phyloP scores from a whole-genome alignment of 2,329 filamentous ascomycete genomes.

The Colletotrichum salicis region DNA sequence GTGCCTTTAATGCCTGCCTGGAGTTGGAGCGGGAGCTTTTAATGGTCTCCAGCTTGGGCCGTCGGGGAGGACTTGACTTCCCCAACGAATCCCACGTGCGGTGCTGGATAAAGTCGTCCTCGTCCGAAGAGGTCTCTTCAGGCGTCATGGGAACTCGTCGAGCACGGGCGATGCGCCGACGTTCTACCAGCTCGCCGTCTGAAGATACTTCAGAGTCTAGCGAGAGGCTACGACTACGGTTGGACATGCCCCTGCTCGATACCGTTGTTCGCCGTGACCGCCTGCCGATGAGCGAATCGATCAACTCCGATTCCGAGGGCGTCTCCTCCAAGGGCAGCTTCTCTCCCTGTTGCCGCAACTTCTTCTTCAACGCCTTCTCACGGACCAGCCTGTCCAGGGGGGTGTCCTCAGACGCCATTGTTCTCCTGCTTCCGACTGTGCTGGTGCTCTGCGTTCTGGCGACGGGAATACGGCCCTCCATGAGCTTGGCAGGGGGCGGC shows the following conservation, averaged over 20 bases:
- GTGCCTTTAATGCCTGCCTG: constrained; percentile 42
- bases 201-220: constrained; percentile 47
- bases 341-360: constrained; percentile 51
- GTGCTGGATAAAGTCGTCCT: constrained; percentile 38
- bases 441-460: constrained; percentile 69
- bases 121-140: constrained; percentile 44
- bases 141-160: constrained; percentile 38
- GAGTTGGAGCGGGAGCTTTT: constrained; percentile 51
- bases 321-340: constrained; percentile 42
- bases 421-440: constrained; percentile 60
- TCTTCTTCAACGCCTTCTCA: constrained; percentile 59
- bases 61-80: constrained; percentile 48
- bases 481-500: constrained; percentile 87
- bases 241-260: constrained; percentile 40
- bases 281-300: constrained; percentile 52
- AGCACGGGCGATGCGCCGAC: constrained; percentile 24
- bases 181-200: constrained; percentile 35
- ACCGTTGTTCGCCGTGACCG: constrained; percentile 33
- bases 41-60: constrained; percentile 60
- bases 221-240: constrained; percentile 50
- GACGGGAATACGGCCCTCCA: constrained; percentile 85
- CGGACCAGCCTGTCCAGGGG: constrained; percentile 56
- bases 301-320: constrained; percentile 55
- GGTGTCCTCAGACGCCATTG: constrained; percentile 52
- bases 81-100: constrained; percentile 38